Evolutionary conservation across 2,329 filamentous ascomycete species (phyloP), one percentile per base, ranked within the genome.

Genomic region (Chrysoporthe deuterocubensis): DNA sequence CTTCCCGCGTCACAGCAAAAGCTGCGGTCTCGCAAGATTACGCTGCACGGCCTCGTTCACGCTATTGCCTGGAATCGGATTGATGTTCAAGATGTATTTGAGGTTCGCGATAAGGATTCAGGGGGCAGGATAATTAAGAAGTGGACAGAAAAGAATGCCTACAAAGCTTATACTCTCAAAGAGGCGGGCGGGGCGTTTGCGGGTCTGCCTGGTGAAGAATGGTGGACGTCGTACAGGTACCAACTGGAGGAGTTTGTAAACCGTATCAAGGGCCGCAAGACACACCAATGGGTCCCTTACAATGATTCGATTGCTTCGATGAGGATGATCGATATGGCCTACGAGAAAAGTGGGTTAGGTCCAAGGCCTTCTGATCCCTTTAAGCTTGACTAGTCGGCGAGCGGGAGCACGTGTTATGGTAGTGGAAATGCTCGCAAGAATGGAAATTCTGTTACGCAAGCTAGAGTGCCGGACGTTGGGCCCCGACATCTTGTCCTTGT

Each of bases 241-340:
- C 78, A 82, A 75, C 76, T 85, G 34, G 82, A 85, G 73, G 76
- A 79, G 66, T 85, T 85, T 72, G 81, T 84, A 8, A 80, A 84
- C 72, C 74, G 73, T 32, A 71, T 85, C 56, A 78, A 77, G 63
- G 80, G 79, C 2, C 74, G 78, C 16, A 72, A 75, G 32, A 74
- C 74, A 11, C 73, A 69, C 1, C 72, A 78, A 32, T 82, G 80
- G 80, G 73, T 82, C 40, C 71, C 72, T 32, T 73, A 72, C 1
- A 72, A 75, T 62, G 78, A 81, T 61, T 79, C 76, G 8, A 75
- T 82, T 32, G 72, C 71, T 66, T 76, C 74, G 71, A 80, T 79
- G 78, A 75, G 71, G 72, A 78, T 78, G 72, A 74, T 82, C 54
- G 81, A 82, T 71, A 74, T 74, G 71, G 78, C 76, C 6, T 82